A percentile compares a stretch with the other conserved stretches of the same genome.
Conservation (phyloP, 441 rosid species). For the Erodium texanum region DNA sequence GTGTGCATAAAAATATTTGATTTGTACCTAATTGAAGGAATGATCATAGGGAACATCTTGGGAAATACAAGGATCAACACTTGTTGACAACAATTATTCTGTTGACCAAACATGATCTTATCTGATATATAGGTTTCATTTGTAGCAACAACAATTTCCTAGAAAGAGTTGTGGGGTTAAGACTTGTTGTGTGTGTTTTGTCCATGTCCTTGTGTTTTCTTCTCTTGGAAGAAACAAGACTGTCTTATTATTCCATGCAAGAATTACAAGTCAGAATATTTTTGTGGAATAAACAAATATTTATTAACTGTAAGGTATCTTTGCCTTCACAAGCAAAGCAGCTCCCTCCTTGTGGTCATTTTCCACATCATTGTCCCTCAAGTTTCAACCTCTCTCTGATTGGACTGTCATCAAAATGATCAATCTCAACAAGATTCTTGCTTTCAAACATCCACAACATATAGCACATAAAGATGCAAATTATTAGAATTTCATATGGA, state of each 20-base stretch:
- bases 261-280: background rate
- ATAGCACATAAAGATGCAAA: too few relatives aligned
- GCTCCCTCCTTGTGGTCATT: background rate
- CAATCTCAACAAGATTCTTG: too few relatives aligned
- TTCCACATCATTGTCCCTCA: too few relatives aligned
- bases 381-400: too few relatives aligned
- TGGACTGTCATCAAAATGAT: too few relatives aligned
- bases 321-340: background rate
- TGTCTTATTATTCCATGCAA: background rate
- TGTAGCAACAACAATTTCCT: background rate
- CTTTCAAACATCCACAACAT: too few relatives aligned
- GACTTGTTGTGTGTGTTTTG: background rate
- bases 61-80: background rate
- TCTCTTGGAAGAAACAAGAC: background rate
- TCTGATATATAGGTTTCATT: background rate
- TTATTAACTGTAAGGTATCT: background rate
- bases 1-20: too few relatives aligned
- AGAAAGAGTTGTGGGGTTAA: background rate
- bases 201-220: background rate
- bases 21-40: background rate
- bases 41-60: background rate
- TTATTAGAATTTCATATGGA: too few relatives aligned
- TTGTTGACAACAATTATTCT: background rate
- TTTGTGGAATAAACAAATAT: background rate
- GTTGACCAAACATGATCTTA: background rate